These are phyloP conservation scores for Pseudovirgaria hyperparasitica DNA, from an alignment of 2,329 filamentous ascomycete species.

Conservation along the genomic window DNA sequence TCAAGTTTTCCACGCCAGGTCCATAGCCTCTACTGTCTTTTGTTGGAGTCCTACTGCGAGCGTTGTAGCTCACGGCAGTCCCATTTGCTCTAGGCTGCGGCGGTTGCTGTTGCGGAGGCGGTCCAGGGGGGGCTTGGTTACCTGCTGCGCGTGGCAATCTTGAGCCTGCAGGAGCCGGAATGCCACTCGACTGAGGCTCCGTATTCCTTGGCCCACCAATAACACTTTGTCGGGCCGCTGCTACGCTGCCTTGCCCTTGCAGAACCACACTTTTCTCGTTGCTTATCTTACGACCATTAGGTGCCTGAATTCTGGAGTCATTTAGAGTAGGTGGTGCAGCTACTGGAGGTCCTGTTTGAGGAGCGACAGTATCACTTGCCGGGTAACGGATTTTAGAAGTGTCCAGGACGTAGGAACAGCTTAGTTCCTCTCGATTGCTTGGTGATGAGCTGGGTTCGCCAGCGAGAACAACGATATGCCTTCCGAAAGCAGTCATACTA, in stretches of 20 bases:
- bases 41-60: conserved; percentile 38
- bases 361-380: conserved; percentile 45
- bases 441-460: conserved; percentile 87
- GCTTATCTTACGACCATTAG: conserved; percentile 31
- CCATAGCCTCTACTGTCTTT: conserved; percentile 34
- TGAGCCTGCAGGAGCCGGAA: conserved; percentile 33
- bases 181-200: conserved; percentile 15
- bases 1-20: conserved; percentile 29
- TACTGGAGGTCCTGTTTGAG: conserved; percentile 14
- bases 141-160: conserved; percentile 47
- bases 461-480: conserved; percentile 82
- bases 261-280: conserved; percentile 31
- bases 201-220: conserved; percentile 23
- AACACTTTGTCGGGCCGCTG: conserved; percentile 31
- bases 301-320: conserved; percentile 26
- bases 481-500: conserved; percentile 92
- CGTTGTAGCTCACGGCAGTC: conserved; percentile 8
- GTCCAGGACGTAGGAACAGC: conserved; percentile 81
- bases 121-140: conserved; percentile 47
- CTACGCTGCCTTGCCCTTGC: conserved; percentile 19
- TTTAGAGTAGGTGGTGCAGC: conserved; percentile 24
- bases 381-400: conserved; percentile 95
- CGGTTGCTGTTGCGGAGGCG: conserved; percentile 51
- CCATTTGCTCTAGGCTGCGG: conserved; percentile 41
- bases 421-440: conserved; percentile 69